phyloP scores from a whole-genome alignment of 2,329 filamentous ascomycete species.

The Hawksworthiomyces lignivorus region DNA sequence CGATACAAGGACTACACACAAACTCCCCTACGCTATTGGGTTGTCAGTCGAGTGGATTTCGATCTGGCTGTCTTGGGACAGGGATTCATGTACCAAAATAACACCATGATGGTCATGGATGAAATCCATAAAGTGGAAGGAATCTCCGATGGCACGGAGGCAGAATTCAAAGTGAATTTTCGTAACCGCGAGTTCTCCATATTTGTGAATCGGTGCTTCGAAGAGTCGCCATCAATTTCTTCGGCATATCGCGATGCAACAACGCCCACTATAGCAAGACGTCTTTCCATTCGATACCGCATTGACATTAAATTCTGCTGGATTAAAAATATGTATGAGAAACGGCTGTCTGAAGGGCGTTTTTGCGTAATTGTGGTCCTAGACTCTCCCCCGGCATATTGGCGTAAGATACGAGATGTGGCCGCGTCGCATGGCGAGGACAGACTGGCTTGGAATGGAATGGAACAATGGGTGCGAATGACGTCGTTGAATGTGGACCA shows the following conservation, averaged over 20 bases:
- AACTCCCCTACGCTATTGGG: slow-evolving; percentile 12
- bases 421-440: slow-evolving; percentile 26
- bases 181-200: slow-evolving; percentile 6
- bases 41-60: slow-evolving; percentile 31
- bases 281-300: slow-evolving; percentile 26
- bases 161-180: slow-evolving; percentile 8
- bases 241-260: neutral
- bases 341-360: slow-evolving; percentile 22
- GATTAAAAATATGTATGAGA: slow-evolving; percentile 36
- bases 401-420: slow-evolving; percentile 28
- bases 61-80: slow-evolving; percentile 47
- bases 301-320: slow-evolving; percentile 37
- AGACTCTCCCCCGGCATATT: slow-evolving; percentile 41
- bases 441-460: slow-evolving; percentile 29
- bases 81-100: slow-evolving; percentile 48
- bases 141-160: no score
- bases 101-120: slow-evolving; percentile 53
- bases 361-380: slow-evolving; percentile 40
- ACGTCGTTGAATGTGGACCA: slow-evolving; percentile 35
- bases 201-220: slow-evolving; percentile 7
- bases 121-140: slow-evolving; percentile 21
- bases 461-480: slow-evolving; percentile 41
- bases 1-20: slow-evolving; percentile 3
- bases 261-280: neutral
- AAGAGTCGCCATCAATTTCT: neutral